These are phyloP conservation scores for Rhizoctonia solani DNA, from an alignment of 1,284 basidiomycete species.

Conservation along the genomic window DNA sequence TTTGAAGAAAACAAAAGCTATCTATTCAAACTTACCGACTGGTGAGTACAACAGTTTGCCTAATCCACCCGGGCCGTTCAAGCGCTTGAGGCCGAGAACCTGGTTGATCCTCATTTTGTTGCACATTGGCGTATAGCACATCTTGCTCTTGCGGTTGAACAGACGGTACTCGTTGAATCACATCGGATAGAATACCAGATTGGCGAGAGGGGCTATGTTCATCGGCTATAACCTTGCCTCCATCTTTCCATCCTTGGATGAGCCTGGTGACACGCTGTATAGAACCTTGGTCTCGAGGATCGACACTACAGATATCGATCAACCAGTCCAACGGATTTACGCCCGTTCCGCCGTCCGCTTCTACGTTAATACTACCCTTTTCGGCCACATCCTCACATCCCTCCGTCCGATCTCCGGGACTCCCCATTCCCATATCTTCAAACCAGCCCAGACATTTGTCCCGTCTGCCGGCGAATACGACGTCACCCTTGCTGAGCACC, in stretches of 20 bases:
- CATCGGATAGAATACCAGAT: neutral
- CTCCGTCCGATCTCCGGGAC: neutral
- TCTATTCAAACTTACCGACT: conserved; percentile 31
- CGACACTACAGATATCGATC: conserved; percentile 54
- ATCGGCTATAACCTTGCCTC: conserved; percentile 40
- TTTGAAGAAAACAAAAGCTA: neutral
- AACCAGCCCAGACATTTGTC: conserved; percentile 51
- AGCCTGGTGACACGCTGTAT: conserved; percentile 43
- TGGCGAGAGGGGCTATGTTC: neutral
- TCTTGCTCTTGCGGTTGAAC: neutral
- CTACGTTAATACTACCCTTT: neutral
- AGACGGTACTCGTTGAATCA: conserved; percentile 1
- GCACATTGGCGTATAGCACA: conserved; percentile 10
- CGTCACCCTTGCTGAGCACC: conserved; percentile 52
- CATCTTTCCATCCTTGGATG: conserved; percentile 44
- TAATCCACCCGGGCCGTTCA: conserved; percentile 24
- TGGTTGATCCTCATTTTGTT: neutral
- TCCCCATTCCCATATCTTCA: conserved; percentile 42
- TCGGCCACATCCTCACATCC: neutral
- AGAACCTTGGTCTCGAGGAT: conserved; percentile 50
- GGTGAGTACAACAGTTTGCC: conserved; percentile 36
- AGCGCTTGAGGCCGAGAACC: neutral
- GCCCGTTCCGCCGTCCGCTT: conserved; percentile 43
- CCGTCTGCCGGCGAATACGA: conserved; percentile 52
- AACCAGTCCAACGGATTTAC: conserved; percentile 54